Evolutionary conservation across 805 yeast species (phyloP).

Genomic region (Lachancea meyersii): DNA sequence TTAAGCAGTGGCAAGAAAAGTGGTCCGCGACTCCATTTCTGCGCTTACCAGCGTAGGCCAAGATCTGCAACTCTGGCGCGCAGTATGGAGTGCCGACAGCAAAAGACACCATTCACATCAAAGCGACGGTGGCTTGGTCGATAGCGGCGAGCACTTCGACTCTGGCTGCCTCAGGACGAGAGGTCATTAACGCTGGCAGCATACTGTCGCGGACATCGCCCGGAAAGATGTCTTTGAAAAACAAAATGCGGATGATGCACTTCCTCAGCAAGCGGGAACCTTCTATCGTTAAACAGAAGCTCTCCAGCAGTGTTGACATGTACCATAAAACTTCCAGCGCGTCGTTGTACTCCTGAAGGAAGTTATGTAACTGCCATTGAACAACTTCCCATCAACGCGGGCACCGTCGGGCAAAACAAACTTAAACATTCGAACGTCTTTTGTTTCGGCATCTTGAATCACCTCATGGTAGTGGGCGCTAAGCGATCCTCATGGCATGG

Average conservation of each 20-base stretch:
- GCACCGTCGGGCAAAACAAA: not conserved
- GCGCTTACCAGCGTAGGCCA: slow-evolving; percentile 8
- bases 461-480: no score
- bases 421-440: no score
- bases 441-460: no score
- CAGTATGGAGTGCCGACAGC: slow-evolving; percentile 7
- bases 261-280: not conserved
- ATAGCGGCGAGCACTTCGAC: slow-evolving; percentile 3
- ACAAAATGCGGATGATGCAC: not conserved
- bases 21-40: slow-evolving; percentile 5
- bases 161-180: not conserved
- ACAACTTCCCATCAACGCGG: not conserved
- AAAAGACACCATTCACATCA: slow-evolving; percentile 10
- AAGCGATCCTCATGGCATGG: no score
- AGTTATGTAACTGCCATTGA: not conserved
- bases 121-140: slow-evolving; percentile 1
- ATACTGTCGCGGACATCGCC: not conserved
- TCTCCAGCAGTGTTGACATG: not conserved
- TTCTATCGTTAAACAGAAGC: not conserved
- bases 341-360: not conserved
- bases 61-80: slow-evolving; percentile 3
- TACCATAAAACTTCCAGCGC: not conserved
- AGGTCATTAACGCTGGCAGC: no score
- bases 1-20: not conserved
- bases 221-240: not conserved